Evolutionary conservation across 768 basidiomycete genomes (phyloP).

Genomic region (Boletus reticulatus): DNA sequence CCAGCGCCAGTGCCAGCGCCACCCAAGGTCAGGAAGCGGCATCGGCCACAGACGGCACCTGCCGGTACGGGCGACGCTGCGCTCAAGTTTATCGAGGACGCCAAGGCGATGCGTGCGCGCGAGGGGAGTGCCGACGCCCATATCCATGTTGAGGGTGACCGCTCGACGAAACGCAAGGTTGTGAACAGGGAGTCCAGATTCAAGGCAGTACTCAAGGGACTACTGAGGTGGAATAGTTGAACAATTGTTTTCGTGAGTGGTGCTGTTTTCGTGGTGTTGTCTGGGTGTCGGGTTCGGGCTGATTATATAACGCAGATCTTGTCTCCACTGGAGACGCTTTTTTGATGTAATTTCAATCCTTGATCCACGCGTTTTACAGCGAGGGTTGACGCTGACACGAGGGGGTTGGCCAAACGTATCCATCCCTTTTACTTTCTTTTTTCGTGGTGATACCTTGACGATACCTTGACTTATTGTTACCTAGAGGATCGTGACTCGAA

Average conservation of each 20-base stretch:
- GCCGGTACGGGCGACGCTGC: slow-evolving; percentile 7
- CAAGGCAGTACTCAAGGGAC: slow-evolving; percentile 17
- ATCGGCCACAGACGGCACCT: slow-evolving; percentile 29
- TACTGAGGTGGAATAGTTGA: slow-evolving; percentile 12
- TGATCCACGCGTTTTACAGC: background rate
- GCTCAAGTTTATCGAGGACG: slow-evolving; percentile 15
- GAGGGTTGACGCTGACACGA: background rate
- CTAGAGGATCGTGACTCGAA: background rate
- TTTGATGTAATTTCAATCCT: background rate
- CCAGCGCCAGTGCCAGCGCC: background rate
- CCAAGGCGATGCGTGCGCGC: background rate
- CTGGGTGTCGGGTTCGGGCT: background rate
- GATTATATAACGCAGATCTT: background rate
- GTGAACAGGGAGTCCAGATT: slow-evolving; percentile 8
- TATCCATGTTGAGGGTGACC: background rate
- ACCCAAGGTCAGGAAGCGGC: slow-evolving; percentile 4
- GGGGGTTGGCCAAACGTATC: background rate
- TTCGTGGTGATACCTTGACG: background rate
- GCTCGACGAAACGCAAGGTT: background rate
- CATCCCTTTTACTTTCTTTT: background rate
- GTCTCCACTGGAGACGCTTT: background rate
- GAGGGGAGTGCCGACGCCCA: background rate
- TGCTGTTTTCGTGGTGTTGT: background rate
- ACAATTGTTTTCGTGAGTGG: slow-evolving; percentile 4
- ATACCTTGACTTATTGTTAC: slow-evolving; percentile 3